phyloP scores from a whole-genome alignment of 2,329 filamentous ascomycete genomes.

The Hypoxylon sp. region DNA sequence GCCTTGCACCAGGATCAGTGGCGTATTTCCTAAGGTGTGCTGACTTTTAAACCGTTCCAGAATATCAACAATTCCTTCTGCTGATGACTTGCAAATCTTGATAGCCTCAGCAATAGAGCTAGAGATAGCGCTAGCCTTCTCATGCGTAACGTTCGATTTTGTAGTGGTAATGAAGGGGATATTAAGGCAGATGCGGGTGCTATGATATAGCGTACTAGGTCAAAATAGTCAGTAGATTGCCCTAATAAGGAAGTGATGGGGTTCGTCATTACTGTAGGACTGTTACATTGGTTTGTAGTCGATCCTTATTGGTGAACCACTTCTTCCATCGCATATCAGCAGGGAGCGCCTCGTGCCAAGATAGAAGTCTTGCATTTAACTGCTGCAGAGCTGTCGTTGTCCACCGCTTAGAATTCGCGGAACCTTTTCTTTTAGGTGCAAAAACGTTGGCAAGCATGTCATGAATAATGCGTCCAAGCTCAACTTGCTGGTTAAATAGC shows the following conservation, averaged over 20 bases:
- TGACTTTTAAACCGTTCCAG: not conserved
- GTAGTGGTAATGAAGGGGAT: not conserved
- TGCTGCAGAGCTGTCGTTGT: not conserved
- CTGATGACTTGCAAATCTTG: not conserved
- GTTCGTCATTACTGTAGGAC: not conserved
- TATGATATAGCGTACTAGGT: not conserved
- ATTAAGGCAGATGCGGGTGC: not conserved
- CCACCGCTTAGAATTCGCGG: not conserved
- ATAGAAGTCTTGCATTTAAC: slow-evolving; percentile 7
- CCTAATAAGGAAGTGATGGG: not conserved
- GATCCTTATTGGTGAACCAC: slow-evolving; percentile 13
- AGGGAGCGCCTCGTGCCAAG: slow-evolving; percentile 15
- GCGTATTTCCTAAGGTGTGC: not conserved
- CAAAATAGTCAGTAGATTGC: not conserved
- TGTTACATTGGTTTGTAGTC: slow-evolving; percentile 10
- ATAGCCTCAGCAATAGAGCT: not conserved
- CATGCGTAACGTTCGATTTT: not conserved
- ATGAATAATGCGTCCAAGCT: slow-evolving; percentile 14
- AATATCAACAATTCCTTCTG: not conserved
- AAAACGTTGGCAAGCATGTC: slow-evolving; percentile 17
- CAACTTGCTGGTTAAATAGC: slow-evolving; percentile 16
- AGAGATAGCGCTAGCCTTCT: not conserved
- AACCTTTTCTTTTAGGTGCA: not conserved
- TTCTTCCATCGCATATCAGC: slow-evolving; percentile 18
- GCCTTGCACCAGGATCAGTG: not conserved